Base-by-base conservation (phyloP, 2,329 filamentous ascomycete genomes). In the Diaporthe sp. region DNA sequence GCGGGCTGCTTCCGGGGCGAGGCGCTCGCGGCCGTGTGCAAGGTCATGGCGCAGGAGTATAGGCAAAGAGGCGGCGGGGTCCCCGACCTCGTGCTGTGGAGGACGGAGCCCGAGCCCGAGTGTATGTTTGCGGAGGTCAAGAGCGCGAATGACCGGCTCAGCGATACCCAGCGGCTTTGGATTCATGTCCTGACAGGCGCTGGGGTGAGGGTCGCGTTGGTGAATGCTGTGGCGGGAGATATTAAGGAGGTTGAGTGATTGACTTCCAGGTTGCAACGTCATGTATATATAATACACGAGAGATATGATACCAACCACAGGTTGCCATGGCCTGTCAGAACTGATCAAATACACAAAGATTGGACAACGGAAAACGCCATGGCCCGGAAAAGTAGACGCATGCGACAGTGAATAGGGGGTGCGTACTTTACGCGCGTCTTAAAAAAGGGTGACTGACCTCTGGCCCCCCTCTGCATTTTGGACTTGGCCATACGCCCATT, bases 1-100 rank as follows among this genome's bases (percentile, higher is more conserved):
- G 92, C 93, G 7, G 81, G 85, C 34, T 96, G 94, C 84, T 98
- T 98, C 81, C 88, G 92, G 42, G 93, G 94, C n/a, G 91, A 92
- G 77, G 95, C 94, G 1, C 87, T 99, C 76, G 94, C 94, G 8
- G 92, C 92, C 0, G 89, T 98, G 42, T 98, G 97, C 86, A 97
- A 96, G 84, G 95, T 98, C 55, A 92, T 98, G 89, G 96, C 95
- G 55, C 96, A 99, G 85, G 97, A 99, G 83, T 99, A 99, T 84
- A 91, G 92, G 78, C 93, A 95, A 79, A 88, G 97, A 68, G 95
- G 94, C 5, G 94, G 95, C 22, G 97, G 97, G 0, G 93, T 99
- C 76, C 97, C 97, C 4, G 97, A 99, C 87, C 85, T 99, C 77
- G 94, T 99, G 78, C 88, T 99, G 3, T 99, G 97, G 97, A 91